Conservation (phyloP, 441 rosid species). For the Erodium trifolium region DNA sequence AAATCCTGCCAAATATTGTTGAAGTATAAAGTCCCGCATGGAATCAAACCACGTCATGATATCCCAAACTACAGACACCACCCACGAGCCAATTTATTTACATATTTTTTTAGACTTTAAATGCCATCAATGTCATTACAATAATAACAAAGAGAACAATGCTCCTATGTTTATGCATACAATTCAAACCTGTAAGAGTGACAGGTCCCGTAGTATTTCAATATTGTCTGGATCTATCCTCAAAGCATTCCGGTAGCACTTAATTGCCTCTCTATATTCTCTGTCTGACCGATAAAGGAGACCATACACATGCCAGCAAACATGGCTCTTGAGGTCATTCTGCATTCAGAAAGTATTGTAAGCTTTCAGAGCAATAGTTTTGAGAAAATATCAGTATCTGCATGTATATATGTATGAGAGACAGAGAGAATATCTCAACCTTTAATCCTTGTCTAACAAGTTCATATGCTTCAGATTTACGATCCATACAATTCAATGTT, state of each 20-base stretch:
- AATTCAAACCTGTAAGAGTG: slow-evolving; percentile 74
- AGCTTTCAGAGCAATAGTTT: neutral
- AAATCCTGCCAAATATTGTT: too few species aligned
- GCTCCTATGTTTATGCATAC: neutral
- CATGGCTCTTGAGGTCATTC: slow-evolving; percentile 99
- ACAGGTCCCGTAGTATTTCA: slow-evolving; percentile 91
- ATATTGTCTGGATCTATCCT: slow-evolving; percentile 97
- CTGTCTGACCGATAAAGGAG: slow-evolving; percentile 96
- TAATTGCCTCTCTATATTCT: slow-evolving; percentile 98
- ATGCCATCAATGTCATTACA: too few species aligned
- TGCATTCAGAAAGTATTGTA: slow-evolving; percentile 30
- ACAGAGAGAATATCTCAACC: slow-evolving; percentile 37
- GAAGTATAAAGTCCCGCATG: too few species aligned
- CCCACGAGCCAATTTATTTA: too few species aligned
- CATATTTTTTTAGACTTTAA: too few species aligned
- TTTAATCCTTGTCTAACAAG: slow-evolving; percentile 91
- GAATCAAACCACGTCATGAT: too few species aligned
- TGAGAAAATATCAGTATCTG: neutral
- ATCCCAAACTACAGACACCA: too few species aligned
- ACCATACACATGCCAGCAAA: slow-evolving; percentile 99
- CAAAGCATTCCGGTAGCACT: slow-evolving; percentile 92
- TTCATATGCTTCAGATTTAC: slow-evolving; percentile 95
- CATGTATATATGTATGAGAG: neutral
- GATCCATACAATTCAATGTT: slow-evolving; percentile 98
- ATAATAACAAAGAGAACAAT: too few species aligned